A percentile compares a stretch with the other conserved stretches of the same genome.
phyloP scores from a whole-genome alignment of 768 basidiomycete genomes.

The Rhodosporidiobolus odoratus region DNA sequence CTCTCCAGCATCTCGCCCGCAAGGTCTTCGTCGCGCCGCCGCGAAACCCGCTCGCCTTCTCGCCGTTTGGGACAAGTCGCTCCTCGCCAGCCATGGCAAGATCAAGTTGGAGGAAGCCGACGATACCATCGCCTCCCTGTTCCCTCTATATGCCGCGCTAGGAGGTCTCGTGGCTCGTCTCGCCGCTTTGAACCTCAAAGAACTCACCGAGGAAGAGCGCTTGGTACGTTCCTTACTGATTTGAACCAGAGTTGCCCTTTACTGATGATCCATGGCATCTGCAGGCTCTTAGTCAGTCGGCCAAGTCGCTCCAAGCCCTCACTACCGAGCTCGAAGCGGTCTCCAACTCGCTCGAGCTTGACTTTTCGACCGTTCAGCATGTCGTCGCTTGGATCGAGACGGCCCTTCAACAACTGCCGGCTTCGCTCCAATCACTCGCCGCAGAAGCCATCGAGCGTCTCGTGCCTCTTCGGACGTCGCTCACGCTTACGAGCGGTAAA shows the following conservation, averaged over 20 bases:
- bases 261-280: not conserved
- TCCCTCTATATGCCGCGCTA: conserved; percentile 22
- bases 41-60: conserved; percentile 16
- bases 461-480: conserved; percentile 51
- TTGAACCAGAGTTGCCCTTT: not conserved
- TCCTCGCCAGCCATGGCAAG: conserved; percentile 26
- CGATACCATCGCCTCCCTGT: conserved; percentile 16
- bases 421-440: conserved; percentile 1
- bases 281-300: conserved; percentile 10
- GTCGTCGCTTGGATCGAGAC: conserved; percentile 56
- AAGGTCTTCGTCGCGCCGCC: conserved; percentile 5
- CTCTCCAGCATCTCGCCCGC: not conserved
- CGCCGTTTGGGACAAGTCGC: conserved; percentile 34
- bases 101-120: conserved; percentile 35
- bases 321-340: conserved; percentile 52
- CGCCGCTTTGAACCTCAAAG: not conserved
- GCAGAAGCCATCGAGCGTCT: conserved; percentile 24
- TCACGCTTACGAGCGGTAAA: conserved; percentile 64
- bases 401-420: conserved; percentile 46
- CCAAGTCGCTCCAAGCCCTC: conserved; percentile 47
- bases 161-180: conserved; percentile 11
- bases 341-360: conserved; percentile 50
- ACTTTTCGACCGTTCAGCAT: conserved; percentile 64
- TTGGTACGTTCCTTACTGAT: not conserved
- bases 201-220: not conserved